Conservation (phyloP, 768 basidiomycete species). For the Chiua virens region DNA sequence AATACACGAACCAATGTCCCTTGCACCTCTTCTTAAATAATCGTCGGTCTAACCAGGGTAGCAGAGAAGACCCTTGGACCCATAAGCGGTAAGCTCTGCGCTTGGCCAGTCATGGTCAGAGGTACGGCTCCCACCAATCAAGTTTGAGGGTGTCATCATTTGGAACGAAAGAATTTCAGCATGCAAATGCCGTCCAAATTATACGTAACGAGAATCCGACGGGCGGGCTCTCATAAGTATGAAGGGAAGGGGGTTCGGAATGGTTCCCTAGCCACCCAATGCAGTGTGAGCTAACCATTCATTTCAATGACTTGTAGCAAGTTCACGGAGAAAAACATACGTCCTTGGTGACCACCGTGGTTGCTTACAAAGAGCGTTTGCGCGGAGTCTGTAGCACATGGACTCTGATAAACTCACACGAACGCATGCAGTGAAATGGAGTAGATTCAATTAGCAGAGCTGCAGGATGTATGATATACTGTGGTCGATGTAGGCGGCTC, state of each 20-base stretch:
- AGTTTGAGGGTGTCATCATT: conserved; percentile 2
- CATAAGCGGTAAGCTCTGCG: conserved; percentile 11
- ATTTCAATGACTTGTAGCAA: not conserved
- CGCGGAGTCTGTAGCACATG: too few relatives aligned
- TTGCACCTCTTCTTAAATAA: conserved; percentile 16
- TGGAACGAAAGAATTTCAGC: conserved; percentile 1
- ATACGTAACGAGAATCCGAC: conserved; percentile 8
- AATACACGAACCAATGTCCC: not conserved
- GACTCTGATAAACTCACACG: too few relatives aligned
- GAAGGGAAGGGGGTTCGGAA: not conserved
- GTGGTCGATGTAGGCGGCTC: conserved; percentile 9
- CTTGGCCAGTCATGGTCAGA: conserved; percentile 1
- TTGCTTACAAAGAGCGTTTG: too few relatives aligned
- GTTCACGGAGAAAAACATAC: not conserved
- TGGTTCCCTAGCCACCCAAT: not conserved
- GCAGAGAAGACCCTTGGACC: conserved; percentile 12
- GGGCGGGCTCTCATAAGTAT: too few relatives aligned
- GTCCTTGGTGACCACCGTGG: too few relatives aligned
- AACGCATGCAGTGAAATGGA: too few relatives aligned
- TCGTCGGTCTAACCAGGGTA: conserved; percentile 10
- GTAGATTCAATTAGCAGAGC: too few relatives aligned
- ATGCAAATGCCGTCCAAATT: not conserved
- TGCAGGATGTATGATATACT: conserved; percentile 1
- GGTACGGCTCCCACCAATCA: conserved; percentile 2
- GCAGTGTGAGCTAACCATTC: not conserved